phyloP scores from a whole-genome alignment of 164 flowering plant species.

The Vitis rupestris region DNA sequence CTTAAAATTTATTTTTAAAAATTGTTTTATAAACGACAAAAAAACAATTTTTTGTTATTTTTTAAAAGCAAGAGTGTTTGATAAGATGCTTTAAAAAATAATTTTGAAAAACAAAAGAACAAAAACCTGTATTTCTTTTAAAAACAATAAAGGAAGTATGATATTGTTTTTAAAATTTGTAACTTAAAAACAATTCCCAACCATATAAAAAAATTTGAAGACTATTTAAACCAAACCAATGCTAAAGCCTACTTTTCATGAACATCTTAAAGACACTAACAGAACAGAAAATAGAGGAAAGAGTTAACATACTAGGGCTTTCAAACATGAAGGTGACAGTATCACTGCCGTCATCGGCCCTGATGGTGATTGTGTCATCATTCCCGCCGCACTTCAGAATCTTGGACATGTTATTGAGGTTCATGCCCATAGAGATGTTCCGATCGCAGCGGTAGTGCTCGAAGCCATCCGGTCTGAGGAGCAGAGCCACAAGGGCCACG shows the following conservation, averaged over 20 bases:
- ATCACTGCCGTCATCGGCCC: slow-evolving; percentile 70
- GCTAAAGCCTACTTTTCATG: neutral
- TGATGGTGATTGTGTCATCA: slow-evolving; percentile 65
- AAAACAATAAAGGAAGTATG: no score
- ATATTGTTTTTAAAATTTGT: no score
- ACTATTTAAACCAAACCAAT: neutral
- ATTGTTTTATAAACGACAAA: no score
- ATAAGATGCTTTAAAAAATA: no score
- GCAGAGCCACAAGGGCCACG: slow-evolving; percentile 63
- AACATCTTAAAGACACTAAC: neutral
- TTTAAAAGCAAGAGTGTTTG: no score
- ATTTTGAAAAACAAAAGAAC: no score
- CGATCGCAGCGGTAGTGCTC: slow-evolving; percentile 72
- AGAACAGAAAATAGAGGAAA: neutral
- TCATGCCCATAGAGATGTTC: slow-evolving; percentile 71
- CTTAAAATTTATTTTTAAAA: no score
- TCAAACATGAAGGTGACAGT: slow-evolving; percentile 77
- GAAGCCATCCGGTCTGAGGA: slow-evolving; percentile 66
- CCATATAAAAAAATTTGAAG: no score
- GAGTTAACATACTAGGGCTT: slow-evolving; percentile 47
- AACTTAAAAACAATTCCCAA: no score
- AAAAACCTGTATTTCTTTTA: no score
- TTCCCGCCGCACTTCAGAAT: slow-evolving; percentile 67
- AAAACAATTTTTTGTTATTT: no score
- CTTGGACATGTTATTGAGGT: slow-evolving; percentile 60